Conservation (phyloP, 176 grass and related monocot genomes). For the Aechmea fasciata region DNA sequence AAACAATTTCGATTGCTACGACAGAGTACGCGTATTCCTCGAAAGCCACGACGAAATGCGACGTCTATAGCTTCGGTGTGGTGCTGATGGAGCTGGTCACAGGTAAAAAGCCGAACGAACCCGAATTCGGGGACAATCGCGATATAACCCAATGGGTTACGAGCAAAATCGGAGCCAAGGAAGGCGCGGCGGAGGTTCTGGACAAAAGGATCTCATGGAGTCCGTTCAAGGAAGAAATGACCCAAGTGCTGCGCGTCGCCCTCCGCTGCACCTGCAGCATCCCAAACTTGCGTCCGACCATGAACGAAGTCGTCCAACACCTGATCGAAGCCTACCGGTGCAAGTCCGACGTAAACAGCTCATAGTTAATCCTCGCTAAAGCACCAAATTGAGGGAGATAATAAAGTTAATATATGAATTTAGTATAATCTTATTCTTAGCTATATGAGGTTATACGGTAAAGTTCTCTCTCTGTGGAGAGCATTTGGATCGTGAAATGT, state of each 20-base stretch:
- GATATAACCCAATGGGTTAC: constrained; percentile 88
- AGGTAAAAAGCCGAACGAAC: constrained; percentile 89
- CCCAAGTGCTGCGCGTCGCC: constrained; percentile 58
- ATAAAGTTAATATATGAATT: not conserved
- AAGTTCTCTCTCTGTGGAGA: not conserved
- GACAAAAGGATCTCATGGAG: constrained; percentile 63
- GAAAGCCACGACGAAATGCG: constrained; percentile 71
- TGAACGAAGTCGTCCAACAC: constrained; percentile 94
- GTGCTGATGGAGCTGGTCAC: constrained; percentile 74
- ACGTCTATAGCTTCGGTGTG: constrained; percentile 51
- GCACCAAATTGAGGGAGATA: not conserved
- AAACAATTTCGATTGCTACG: not conserved
- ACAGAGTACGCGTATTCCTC: constrained; percentile 90
- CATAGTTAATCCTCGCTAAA: not conserved
- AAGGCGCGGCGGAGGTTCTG: constrained; percentile 36
- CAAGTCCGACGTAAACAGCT: constrained; percentile 13
- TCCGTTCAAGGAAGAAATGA: constrained; percentile 74
- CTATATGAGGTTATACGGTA: not conserved
- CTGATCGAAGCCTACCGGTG: constrained; percentile 46
- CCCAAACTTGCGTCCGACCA: constrained; percentile 51
- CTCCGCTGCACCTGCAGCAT: constrained; percentile 75
- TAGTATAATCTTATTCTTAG: not conserved
- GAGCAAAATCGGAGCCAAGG: constrained; percentile 47
- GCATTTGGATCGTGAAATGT: not conserved
- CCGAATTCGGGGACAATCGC: constrained; percentile 69